Evolutionary conservation across 805 yeast species (phyloP).

Genomic region (Barnettozyma wickerhamii): DNA sequence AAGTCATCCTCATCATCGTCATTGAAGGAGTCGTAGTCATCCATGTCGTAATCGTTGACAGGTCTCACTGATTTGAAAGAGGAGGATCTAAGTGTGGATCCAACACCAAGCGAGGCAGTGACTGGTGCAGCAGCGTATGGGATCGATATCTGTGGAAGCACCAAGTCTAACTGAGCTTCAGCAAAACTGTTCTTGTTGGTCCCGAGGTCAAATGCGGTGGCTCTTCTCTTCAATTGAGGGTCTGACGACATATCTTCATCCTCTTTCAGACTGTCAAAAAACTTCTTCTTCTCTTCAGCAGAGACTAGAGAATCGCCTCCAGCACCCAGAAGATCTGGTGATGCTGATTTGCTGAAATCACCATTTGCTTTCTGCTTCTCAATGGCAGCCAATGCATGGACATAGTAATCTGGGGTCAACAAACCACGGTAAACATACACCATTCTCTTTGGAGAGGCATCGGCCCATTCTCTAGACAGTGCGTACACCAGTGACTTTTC

Average conservation of each 20-base stretch:
- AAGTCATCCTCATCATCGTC: conserved; percentile 35
- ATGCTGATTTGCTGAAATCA: conserved; percentile 3
- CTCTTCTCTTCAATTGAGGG: conserved; percentile 38
- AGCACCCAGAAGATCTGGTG: not conserved
- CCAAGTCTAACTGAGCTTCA: conserved; percentile 34
- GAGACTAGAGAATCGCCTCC: conserved; percentile 15
- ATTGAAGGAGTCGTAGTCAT: conserved; percentile 36
- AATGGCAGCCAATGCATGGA: conserved; percentile 64
- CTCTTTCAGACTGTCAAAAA: conserved; percentile 21
- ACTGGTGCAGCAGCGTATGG: conserved; percentile 79
- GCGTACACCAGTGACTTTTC: conserved; percentile 70
- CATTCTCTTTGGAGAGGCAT: conserved; percentile 85
- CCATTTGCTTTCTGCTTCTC: conserved; percentile 39
- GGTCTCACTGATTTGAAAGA: conserved; percentile 9
- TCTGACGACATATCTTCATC: conserved; percentile 13
- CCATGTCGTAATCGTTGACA: conserved; percentile 41
- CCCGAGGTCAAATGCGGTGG: conserved; percentile 50
- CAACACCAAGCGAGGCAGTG: conserved; percentile 52
- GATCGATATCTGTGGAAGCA: conserved; percentile 42
- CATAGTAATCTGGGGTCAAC: conserved; percentile 67
- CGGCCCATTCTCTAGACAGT: conserved; percentile 85
- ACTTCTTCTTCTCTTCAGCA: conserved; percentile 20
- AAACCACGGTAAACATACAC: conserved; percentile 81
- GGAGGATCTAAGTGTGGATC: conserved; percentile 15
- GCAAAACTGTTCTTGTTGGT: conserved; percentile 33